Conservation (phyloP, 257 asterid genomes). For the Petrea volubilis region DNA sequence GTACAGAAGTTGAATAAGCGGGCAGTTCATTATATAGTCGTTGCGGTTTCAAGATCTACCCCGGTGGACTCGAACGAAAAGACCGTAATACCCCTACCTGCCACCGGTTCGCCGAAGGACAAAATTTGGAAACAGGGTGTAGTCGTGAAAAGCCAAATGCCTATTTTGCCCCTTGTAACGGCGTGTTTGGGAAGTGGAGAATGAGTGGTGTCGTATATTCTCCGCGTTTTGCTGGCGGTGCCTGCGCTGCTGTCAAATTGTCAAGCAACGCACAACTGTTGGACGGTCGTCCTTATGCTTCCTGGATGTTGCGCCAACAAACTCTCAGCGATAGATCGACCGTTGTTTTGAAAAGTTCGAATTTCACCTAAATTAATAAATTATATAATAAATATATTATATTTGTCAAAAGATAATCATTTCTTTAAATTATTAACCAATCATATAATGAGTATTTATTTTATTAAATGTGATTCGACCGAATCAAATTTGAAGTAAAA, state of each 20-base stretch:
- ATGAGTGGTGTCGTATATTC: slow-evolving; percentile 9
- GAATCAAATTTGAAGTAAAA: background rate
- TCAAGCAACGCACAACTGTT: background rate
- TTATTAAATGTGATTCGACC: background rate
- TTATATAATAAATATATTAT: too few relatives aligned
- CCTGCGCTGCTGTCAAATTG: slow-evolving; percentile 25
- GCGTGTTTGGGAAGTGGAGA: slow-evolving; percentile 22
- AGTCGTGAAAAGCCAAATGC: background rate
- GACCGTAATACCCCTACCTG: slow-evolving; percentile 25
- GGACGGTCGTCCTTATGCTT: slow-evolving; percentile 24
- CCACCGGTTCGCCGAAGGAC: slow-evolving; percentile 19
- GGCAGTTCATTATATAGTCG: slow-evolving; percentile 45
- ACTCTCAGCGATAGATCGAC: background rate
- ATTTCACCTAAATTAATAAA: too few relatives aligned
- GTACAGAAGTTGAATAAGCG: slow-evolving; percentile 33
- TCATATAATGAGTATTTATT: too few relatives aligned
- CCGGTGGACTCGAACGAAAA: background rate
- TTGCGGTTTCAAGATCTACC: slow-evolving; percentile 37
- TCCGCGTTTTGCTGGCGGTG: slow-evolving; percentile 36
- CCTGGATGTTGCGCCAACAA: slow-evolving; percentile 26
- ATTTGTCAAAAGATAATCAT: too few relatives aligned
- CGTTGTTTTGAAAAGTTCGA: slow-evolving; percentile 12
- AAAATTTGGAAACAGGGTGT: slow-evolving; percentile 1
- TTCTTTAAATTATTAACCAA: too few relatives aligned
- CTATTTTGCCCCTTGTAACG: slow-evolving; percentile 9